Base-by-base conservation (phyloP, 2,329 filamentous ascomycete genomes). In the Chaetomiaceae sp. region DNA sequence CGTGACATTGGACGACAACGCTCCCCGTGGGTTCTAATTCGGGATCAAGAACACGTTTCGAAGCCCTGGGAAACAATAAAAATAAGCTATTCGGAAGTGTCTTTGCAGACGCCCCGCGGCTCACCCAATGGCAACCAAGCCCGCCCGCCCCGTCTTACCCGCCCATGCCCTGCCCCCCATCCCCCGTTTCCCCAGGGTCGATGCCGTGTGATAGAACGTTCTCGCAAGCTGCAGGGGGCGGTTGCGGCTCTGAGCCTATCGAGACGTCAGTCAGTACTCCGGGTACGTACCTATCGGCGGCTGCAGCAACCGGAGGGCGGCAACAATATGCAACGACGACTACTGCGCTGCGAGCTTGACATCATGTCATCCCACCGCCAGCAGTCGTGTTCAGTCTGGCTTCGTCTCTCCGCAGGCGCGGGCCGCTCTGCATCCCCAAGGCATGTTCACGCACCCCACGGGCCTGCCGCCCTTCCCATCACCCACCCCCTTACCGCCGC, bases 1-100 rank as follows among this genome's bases (percentile, higher is more conserved):
- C 47, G 32, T 36, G 30, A 33, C 45, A 54, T 54, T 50, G 49
- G 53, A 45, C 42, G 18, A 50, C 47, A 39, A 29, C 34, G 20
- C n/a, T 27, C 30, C 19, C 42, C 38, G 22, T 17, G 20, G 26
- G 15, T 35, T 30, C 43, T 46, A 48, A 49, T 41, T 48, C 45
- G 22, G 36, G 48, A 36, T 6, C 14, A 29, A 36, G 30, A 47
- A 24, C 43, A 36, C n/a, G 53, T 48, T 56, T 54, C 45, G 47
- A 56, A 56, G 49, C 51, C 30, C 45, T 17, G 30, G 18, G 14
- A 33, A 27, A 41, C 40, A 19, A 29, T 14, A 36, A 19, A 26
- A 34, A 29, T 14, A 14, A 45, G 40, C 29, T 19, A 40, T 37
- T 45, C 30, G 36, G 43, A 50, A 44, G 45, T 48, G 37, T 51